A percentile compares a stretch with the other conserved stretches of the same genome.
Conservation (phyloP, 306 rosid genomes). For the Cyamopsis tetragonoloba region DNA sequence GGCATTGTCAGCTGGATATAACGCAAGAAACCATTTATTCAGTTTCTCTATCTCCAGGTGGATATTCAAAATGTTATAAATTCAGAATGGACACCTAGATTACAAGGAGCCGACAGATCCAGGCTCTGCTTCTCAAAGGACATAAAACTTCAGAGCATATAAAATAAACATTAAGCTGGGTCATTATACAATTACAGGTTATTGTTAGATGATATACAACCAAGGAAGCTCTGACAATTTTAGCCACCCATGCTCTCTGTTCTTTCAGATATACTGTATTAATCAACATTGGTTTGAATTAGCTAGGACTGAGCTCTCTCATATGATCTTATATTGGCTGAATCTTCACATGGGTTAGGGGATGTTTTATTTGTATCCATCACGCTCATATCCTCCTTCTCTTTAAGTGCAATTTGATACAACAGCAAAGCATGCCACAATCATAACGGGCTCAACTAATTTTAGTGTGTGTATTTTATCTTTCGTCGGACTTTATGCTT, state of each 20-base stretch:
- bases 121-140: neutral
- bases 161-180: slow-evolving; percentile 8
- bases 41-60: slow-evolving; percentile 7
- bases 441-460: neutral
- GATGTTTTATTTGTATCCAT: neutral
- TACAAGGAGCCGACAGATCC: slow-evolving; percentile 11
- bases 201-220: neutral
- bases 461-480: neutral
- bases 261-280: neutral
- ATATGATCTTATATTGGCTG: neutral
- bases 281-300: slow-evolving; percentile 15
- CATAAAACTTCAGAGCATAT: neutral
- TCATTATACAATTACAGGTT: neutral
- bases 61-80: slow-evolving; percentile 4
- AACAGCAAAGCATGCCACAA: neutral
- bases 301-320: neutral
- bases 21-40: slow-evolving; percentile 12
- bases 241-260: neutral
- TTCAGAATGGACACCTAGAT: neutral
- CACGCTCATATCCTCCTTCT: neutral
- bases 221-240: neutral
- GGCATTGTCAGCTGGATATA: slow-evolving; percentile 87
- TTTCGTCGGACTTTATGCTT: neutral
- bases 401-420: neutral
- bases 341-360: slow-evolving; percentile 3